Percentiles rank a stretch among this genome's conserved stretches.
phyloP scores from a whole-genome alignment of 257 asterid genomes.

The Capsicum chinense region DNA sequence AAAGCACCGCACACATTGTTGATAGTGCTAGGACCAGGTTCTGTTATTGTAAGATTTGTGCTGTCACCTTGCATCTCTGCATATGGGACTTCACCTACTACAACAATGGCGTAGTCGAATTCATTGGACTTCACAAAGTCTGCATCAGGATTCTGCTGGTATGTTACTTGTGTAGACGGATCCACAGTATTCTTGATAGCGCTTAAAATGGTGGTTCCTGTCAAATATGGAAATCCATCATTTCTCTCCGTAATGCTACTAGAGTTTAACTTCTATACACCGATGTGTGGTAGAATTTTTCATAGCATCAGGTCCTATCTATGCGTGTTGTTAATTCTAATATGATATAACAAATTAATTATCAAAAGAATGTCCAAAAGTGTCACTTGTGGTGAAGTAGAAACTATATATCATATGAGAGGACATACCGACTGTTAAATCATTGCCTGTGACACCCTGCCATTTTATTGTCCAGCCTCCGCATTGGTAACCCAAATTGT shows the following conservation, averaged over 20 bases:
- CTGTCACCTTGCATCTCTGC: slow-evolving; percentile 36
- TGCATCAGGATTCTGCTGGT: slow-evolving; percentile 30
- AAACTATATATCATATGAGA: not conserved
- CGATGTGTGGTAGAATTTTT: not conserved
- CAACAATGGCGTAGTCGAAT: slow-evolving; percentile 32
- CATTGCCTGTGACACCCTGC: slow-evolving; percentile 45
- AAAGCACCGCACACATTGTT: slow-evolving; percentile 29
- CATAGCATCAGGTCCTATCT: not conserved
- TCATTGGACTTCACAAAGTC: slow-evolving; percentile 28
- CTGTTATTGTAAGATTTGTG: slow-evolving; percentile 35
- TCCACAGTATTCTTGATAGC: slow-evolving; percentile 34
- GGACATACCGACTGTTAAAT: slow-evolving; percentile 30
- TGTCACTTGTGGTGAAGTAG: not conserved
- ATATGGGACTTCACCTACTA: slow-evolving; percentile 38
- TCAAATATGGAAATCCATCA: not conserved
- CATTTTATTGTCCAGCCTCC: slow-evolving; percentile 54
- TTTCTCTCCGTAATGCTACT: not conserved
- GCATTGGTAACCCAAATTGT: slow-evolving; percentile 46
- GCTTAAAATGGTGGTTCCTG: slow-evolving; percentile 36
- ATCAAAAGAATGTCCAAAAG: too few relatives aligned
- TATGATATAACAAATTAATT: not conserved
- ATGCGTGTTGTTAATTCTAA: too few relatives aligned
- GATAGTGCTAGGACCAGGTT: slow-evolving; percentile 34
- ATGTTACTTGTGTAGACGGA: slow-evolving; percentile 36
- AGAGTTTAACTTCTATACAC: not conserved